These are phyloP conservation scores for Wickerhamiella qilinensis DNA, from an alignment of 805 yeast species.

Conservation along the genomic window DNA sequence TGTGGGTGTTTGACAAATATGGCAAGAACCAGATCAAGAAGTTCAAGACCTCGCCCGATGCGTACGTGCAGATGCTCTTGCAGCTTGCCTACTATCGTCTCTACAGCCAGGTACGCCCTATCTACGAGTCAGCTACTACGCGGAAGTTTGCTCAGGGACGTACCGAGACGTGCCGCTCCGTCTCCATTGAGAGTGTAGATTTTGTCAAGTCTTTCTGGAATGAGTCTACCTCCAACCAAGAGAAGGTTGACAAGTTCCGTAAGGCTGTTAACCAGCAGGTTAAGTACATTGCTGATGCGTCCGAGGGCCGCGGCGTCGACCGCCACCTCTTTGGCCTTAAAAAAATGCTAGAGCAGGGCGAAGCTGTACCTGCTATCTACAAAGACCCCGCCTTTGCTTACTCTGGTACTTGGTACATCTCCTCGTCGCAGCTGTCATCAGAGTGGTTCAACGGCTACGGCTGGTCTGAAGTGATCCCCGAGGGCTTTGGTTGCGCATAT, in stretches of 20 bases:
- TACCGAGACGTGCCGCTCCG: constrained; percentile 85
- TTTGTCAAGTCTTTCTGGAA: constrained; percentile 66
- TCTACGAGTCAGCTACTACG: constrained; percentile 93
- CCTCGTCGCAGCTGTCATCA: constrained; percentile 80
- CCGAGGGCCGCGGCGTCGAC: constrained; percentile 79
- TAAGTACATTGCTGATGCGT: constrained; percentile 55
- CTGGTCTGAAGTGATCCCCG: constrained; percentile 87
- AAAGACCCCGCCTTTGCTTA: constrained; percentile 60
- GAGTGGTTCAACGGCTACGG: constrained; percentile 84
- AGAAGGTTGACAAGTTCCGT: constrained; percentile 52
- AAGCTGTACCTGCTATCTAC: constrained; percentile 48
- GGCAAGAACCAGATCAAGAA: constrained; percentile 78
- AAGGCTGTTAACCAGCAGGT: constrained; percentile 63
- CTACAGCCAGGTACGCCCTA: constrained; percentile 68
- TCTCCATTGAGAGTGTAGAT: constrained; percentile 48
- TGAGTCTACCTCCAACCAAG: constrained; percentile 31
- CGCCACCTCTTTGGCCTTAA: constrained; percentile 85
- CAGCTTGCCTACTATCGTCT: constrained; percentile 84
- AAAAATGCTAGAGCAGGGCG: constrained; percentile 45
- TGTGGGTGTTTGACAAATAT: constrained; percentile 66
- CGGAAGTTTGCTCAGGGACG: constrained; percentile 79
- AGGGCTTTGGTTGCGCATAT: constrained; percentile 88
- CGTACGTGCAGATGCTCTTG: constrained; percentile 75
- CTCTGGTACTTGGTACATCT: constrained; percentile 71
- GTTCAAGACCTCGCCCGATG: constrained; percentile 83